phyloP scores from a whole-genome alignment of 352 stramenopile species.

The Pythium apleroticum region DNA sequence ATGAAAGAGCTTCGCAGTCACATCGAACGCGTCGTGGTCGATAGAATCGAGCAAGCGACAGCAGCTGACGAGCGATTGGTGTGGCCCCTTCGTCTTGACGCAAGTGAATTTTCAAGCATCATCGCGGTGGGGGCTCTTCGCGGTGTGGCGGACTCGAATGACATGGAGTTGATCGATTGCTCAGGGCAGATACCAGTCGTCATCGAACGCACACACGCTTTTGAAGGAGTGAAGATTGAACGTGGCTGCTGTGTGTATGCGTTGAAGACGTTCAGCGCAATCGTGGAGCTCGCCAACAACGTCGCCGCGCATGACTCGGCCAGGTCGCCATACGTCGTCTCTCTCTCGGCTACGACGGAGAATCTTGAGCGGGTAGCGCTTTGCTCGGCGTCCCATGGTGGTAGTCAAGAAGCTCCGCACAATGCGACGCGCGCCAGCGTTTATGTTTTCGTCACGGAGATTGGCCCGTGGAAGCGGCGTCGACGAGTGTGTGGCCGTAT shows the following conservation, averaged over 20 bases:
- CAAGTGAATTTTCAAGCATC: constrained; percentile 1
- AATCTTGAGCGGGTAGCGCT: constrained; percentile 20
- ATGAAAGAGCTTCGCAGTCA: constrained; percentile 5
- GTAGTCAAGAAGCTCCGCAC: background rate
- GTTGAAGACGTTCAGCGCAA: constrained; percentile 2
- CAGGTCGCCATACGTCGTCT: constrained; percentile 4
- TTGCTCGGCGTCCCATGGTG: constrained; percentile 1
- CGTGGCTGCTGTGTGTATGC: constrained; percentile 20
- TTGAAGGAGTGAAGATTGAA: background rate
- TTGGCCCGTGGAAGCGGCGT: constrained; percentile 22
- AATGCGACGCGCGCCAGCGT: background rate
- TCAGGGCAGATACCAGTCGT: constrained; percentile 15
- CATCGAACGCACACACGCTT: background rate
- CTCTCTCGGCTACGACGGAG: background rate
- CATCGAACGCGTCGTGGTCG: background rate
- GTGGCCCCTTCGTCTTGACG: constrained; percentile 20
- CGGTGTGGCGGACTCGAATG: constrained; percentile 17
- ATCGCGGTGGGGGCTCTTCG: constrained; percentile 6
- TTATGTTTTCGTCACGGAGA: constrained; percentile 24
- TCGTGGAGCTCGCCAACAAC: constrained; percentile 9
- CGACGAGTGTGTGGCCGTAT: background rate
- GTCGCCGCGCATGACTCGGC: background rate
- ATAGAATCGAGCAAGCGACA: background rate
- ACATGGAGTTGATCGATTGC: constrained; percentile 21
- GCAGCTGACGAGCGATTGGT: background rate